Evolutionary conservation across 805 yeast genomes (phyloP), one percentile per base, ranked within the genome.

Genomic region (Dipodascus albidus): DNA sequence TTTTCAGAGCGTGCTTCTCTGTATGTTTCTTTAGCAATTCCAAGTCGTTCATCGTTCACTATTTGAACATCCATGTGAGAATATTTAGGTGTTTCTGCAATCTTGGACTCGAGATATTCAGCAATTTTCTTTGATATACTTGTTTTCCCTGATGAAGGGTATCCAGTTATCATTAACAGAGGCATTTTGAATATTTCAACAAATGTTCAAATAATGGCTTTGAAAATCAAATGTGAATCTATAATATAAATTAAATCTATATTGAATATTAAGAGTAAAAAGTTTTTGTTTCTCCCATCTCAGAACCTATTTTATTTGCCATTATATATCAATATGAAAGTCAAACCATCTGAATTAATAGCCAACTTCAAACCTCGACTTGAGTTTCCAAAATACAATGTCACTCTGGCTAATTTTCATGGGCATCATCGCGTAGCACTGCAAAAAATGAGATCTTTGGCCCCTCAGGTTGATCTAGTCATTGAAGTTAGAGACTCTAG

Each of bases 341-440:
- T 38, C 44, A 38, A 38, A 14, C 44, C 44, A 14, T 6, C 44
- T 11, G 44, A 38, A 38, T 11, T 38, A 11, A 21, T 35, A 31
- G 23, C 23, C 15, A 53, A 21, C 20, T 88, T 88, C 63, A 64
- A 75, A 14, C 96, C 97, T 0, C 69, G 97, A 51, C 62, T 70
- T 35, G 64, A 67, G n/a, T 90, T 90, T 61, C 96, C 96, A 1
- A 74, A 76, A 14, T 85, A 85, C 64, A 79, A 79, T 51, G 77
- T 89, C 14, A 74, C 81, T 0, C 68, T 84, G 20, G 81, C 93
- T 1, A 89, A 86, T 65, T 88, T 88, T 69, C 87, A 87, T 60
- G 96, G 97, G 11, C 97, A 90, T 64, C 98, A 91, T 61, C 79
- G 81, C 56, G 82, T 80, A 56, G 96, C 96, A 0, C 70, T 91